Conservation (phyloP, 2,329 filamentous ascomycete genomes). For the Penicillium sp. region DNA sequence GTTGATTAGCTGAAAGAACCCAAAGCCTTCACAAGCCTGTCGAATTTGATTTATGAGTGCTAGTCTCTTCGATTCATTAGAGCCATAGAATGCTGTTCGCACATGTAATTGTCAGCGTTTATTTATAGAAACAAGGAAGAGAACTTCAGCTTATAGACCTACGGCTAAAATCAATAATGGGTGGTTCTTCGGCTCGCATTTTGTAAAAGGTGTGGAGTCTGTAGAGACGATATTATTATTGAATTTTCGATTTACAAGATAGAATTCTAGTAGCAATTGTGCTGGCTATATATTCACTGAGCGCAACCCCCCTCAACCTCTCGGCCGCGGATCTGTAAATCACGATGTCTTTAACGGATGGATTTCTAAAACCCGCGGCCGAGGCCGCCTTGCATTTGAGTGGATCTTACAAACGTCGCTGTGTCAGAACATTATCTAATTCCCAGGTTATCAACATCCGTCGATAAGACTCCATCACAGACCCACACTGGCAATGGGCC, state of each 20-base stretch:
- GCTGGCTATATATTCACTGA: background rate
- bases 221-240: background rate
- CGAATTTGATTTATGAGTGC: slow-evolving; percentile 41
- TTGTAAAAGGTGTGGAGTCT: background rate
- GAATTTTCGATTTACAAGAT: background rate
- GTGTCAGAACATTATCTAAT: slow-evolving; percentile 6
- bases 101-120: background rate
- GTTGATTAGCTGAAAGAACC: slow-evolving; percentile 59
- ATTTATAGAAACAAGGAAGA: background rate
- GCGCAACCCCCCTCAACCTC: background rate
- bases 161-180: background rate
- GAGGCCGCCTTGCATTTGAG: background rate
- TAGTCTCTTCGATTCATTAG: background rate
- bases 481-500: background rate
- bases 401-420: background rate
- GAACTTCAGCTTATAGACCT: background rate
- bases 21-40: slow-evolving; percentile 50
- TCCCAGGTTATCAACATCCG: background rate
- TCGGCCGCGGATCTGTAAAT: background rate
- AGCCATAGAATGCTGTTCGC: background rate
- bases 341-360: background rate
- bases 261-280: background rate
- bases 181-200: background rate
- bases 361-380: background rate
- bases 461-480: background rate